These are phyloP conservation scores for Microascus cirrosus DNA, from an alignment of 2,329 filamentous ascomycete species.

Conservation along the genomic window DNA sequence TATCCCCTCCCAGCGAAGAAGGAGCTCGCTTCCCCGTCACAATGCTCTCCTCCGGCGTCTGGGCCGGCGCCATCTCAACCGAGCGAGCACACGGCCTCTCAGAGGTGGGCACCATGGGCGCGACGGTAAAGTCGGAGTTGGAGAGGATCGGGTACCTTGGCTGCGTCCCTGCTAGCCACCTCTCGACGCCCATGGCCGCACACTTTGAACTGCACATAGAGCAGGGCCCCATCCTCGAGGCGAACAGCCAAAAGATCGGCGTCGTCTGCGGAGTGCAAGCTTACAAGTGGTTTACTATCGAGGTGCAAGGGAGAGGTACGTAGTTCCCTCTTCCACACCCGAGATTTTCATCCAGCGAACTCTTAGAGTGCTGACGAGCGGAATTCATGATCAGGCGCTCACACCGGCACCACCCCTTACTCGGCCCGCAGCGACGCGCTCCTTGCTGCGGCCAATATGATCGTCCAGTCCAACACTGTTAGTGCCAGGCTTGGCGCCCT, in stretches of 20 bases:
- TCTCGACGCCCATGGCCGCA: constrained; percentile 48
- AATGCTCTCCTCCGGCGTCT: constrained; percentile 66
- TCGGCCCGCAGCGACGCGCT: constrained; percentile 18
- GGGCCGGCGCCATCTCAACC: constrained; percentile 57
- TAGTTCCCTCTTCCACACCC: no score
- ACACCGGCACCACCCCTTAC: constrained; percentile 19
- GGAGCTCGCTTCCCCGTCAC: constrained; percentile 68
- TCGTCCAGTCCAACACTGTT: constrained; percentile 14
- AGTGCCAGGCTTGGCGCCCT: constrained; percentile 14
- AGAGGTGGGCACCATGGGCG: constrained; percentile 30
- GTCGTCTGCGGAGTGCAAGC: constrained; percentile 20
- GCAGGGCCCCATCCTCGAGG: constrained; percentile 65
- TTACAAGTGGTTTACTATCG: constrained; percentile 16
- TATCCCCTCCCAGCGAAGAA: constrained; percentile 52
- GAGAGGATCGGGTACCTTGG: constrained; percentile 64
- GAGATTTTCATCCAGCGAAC: constrained; percentile 9
- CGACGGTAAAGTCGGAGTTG: constrained; percentile 33
- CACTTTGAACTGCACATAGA: constrained; percentile 83
- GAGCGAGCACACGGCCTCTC: constrained; percentile 49
- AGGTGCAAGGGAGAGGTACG: no score
- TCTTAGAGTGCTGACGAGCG: no score
- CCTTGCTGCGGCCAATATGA: constrained; percentile 20
- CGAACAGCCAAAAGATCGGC: constrained; percentile 14
- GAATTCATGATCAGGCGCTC: constrained; percentile 13
- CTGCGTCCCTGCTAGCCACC: constrained; percentile 16